A percentile compares a stretch with the other conserved stretches of the same genome.
These are phyloP conservation scores for Botryobasidium botryosum DNA, from an alignment of 768 basidiomycete species.

Conservation along the genomic window DNA sequence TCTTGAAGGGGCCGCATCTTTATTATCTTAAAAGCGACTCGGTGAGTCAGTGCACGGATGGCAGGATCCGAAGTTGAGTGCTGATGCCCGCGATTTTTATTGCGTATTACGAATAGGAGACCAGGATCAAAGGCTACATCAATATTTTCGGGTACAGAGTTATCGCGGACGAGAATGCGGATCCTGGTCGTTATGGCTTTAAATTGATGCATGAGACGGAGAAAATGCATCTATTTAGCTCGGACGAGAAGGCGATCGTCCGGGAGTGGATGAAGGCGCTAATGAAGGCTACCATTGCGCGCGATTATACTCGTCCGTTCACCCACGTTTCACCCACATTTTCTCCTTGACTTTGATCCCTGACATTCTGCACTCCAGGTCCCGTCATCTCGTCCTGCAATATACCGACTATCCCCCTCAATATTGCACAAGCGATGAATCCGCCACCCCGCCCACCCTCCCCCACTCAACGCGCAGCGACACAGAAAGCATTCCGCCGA, in stretches of 20 bases:
- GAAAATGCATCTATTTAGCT: slow-evolving; percentile 81
- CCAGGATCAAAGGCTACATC: slow-evolving; percentile 91
- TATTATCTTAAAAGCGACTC: slow-evolving; percentile 67
- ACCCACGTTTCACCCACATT: background rate
- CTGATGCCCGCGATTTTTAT: no score
- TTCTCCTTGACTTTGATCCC: background rate
- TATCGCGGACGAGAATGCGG: slow-evolving; percentile 76
- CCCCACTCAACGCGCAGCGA: slow-evolving; percentile 70
- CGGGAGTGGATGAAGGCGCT: slow-evolving; percentile 99
- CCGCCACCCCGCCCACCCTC: slow-evolving; percentile 91
- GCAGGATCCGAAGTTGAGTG: background rate
- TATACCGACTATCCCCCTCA: slow-evolving; percentile 87
- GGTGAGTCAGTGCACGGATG: slow-evolving; percentile 19
- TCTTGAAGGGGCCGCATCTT: slow-evolving; percentile 81
- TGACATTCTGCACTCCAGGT: slow-evolving; percentile 28
- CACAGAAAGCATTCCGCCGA: slow-evolving; percentile 69
- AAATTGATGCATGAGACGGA: slow-evolving; percentile 78
- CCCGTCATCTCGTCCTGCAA: slow-evolving; percentile 94
- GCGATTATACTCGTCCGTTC: slow-evolving; percentile 75
- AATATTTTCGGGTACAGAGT: slow-evolving; percentile 86
- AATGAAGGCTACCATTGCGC: slow-evolving; percentile 94
- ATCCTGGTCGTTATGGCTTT: slow-evolving; percentile 91
- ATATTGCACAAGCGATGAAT: slow-evolving; percentile 92
- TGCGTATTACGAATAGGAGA: slow-evolving; percentile 39
- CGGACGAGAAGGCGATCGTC: slow-evolving; percentile 65